Conservation (phyloP, 805 yeast genomes). For the Teunomyces lycoperdinae region DNA sequence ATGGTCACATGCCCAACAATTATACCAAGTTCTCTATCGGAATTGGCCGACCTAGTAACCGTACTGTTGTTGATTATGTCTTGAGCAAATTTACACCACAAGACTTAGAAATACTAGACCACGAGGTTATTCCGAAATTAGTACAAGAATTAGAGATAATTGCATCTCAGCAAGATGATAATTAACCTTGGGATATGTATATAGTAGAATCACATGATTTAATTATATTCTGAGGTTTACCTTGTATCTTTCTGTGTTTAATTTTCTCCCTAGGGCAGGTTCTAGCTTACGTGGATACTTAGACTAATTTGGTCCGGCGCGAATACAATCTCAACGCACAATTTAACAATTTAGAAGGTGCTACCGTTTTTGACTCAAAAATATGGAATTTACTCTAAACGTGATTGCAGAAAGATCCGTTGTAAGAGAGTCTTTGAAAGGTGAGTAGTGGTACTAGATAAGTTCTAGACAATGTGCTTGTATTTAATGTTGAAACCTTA, state of each 20-base stretch:
- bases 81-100: conserved; percentile 46
- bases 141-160: conserved; percentile 35
- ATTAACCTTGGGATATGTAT: neutral
- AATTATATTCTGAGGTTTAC: neutral
- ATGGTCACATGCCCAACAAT: conserved; percentile 41
- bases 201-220: neutral
- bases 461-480: neutral
- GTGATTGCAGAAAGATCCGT: conserved; percentile 52
- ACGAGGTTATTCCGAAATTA: conserved; percentile 42
- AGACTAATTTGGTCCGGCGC: neutral
- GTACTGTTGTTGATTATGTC: conserved; percentile 60
- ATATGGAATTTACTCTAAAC: conserved; percentile 47
- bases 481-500: neutral
- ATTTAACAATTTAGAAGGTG: neutral
- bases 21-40: conserved; percentile 75
- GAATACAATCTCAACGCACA: conserved; percentile 3
- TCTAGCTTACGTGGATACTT: neutral
- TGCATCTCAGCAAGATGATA: conserved; percentile 11
- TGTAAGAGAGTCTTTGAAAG: conserved; percentile 53
- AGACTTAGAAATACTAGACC: conserved; percentile 44
- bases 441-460: conserved; percentile 26
- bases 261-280: neutral
- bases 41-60: conserved; percentile 63
- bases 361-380: neutral
- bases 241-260: neutral